These are phyloP conservation scores for Balamuthia mandrillaris DNA, from an alignment of 208 protist genomes.

Conservation along the genomic window DNA sequence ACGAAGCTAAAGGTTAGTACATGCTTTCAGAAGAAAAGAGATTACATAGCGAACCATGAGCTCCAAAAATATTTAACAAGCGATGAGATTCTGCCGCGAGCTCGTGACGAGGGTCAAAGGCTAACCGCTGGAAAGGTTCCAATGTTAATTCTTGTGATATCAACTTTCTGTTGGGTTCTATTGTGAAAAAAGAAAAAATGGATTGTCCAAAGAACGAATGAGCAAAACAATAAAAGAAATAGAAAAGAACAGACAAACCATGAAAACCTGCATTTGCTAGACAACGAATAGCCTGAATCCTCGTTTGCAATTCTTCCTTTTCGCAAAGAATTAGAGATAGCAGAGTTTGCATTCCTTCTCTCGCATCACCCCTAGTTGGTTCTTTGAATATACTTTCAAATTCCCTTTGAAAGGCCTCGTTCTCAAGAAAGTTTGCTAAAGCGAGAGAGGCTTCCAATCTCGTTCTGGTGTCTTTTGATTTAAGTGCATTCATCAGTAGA, in stretches of 20 bases:
- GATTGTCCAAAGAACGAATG: too few relatives aligned
- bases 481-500: too few relatives aligned
- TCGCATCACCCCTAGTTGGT: too few relatives aligned
- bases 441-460: not conserved
- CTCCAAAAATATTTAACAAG: not conserved
- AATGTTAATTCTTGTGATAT: too few relatives aligned
- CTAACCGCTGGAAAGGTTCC: too few relatives aligned
- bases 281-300: not conserved
- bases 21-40: not conserved
- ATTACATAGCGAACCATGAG: not conserved
- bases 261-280: not conserved
- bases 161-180: not conserved
- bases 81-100: not conserved
- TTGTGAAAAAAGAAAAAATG: not conserved
- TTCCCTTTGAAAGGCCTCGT: too few relatives aligned
- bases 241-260: not conserved
- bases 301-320: not conserved
- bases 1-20: not conserved
- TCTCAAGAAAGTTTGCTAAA: not conserved
- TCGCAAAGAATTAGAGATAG: too few relatives aligned
- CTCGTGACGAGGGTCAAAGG: not conserved
- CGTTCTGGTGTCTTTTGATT: not conserved
- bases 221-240: not conserved
- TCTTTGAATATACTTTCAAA: too few relatives aligned
- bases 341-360: too few relatives aligned